Percentiles rank a stretch among this genome's conserved stretches.
phyloP scores from a whole-genome alignment of 805 yeast genomes.

The Metschnikowia santaceciliae region DNA sequence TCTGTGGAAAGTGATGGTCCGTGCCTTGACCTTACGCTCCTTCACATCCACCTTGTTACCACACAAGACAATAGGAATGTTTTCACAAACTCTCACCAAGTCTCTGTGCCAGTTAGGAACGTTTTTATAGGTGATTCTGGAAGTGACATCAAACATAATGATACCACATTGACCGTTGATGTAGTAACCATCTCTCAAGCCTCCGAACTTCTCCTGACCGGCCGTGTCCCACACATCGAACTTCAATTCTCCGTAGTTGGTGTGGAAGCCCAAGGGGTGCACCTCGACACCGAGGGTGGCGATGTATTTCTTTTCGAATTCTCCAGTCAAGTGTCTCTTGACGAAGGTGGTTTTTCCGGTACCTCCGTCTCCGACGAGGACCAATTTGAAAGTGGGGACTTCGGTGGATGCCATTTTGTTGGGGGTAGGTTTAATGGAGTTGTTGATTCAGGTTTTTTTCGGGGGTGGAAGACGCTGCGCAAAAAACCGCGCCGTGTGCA shows the following conservation, averaged over 20 bases:
- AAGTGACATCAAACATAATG: slow-evolving; percentile 99
- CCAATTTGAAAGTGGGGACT: slow-evolving; percentile 97
- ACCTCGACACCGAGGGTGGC: slow-evolving; percentile 99
- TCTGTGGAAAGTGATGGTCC: slow-evolving; percentile 99
- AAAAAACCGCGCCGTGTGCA: background rate
- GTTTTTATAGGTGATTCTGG: slow-evolving; percentile 98
- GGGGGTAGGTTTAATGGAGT: background rate
- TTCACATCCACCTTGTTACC: slow-evolving; percentile 99
- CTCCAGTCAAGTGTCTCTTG: slow-evolving; percentile 99
- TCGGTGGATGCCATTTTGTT: slow-evolving; percentile 53
- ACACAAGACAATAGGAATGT: slow-evolving; percentile 97
- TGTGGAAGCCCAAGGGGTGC: slow-evolving; percentile 96
- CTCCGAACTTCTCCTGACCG: slow-evolving; percentile 99
- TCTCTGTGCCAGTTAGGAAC: slow-evolving; percentile 99
- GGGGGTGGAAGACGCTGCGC: slow-evolving; percentile 7
- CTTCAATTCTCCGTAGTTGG: slow-evolving; percentile 97
- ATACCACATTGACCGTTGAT: slow-evolving; percentile 99
- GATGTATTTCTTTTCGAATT: slow-evolving; percentile 96
- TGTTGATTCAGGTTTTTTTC: slow-evolving; percentile 1
- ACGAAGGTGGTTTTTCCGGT: slow-evolving; percentile 99
- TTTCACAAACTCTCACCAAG: slow-evolving; percentile 98
- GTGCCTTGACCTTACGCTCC: slow-evolving; percentile 99
- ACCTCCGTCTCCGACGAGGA: slow-evolving; percentile 99
- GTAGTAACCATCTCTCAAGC: slow-evolving; percentile 99
- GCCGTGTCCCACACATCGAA: slow-evolving; percentile 99